These are phyloP conservation scores for Theobroma cacao DNA, from an alignment of 345 rosid species.

Conservation along the genomic window DNA sequence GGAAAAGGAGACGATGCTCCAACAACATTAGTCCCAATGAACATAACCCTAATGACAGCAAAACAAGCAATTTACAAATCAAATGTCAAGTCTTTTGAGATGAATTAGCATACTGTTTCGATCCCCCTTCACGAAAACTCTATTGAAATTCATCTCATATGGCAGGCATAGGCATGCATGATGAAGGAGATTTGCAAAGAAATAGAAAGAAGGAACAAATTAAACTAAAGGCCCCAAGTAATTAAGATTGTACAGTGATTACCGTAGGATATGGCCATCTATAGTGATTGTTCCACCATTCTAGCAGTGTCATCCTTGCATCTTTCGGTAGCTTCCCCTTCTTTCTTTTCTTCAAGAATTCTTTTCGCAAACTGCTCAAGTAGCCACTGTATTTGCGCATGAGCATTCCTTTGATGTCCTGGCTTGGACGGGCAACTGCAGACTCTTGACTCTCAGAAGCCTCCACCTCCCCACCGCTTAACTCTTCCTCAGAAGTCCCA, in stretches of 20 bases:
- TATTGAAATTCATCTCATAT: background rate
- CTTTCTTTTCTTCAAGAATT: constrained; percentile 62
- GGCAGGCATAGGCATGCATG: background rate
- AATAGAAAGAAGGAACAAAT: background rate
- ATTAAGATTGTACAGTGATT: background rate
- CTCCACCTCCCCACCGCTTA: constrained; percentile 43
- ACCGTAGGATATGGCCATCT: constrained; percentile 84
- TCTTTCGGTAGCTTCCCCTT: constrained; percentile 66
- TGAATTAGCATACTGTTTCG: background rate
- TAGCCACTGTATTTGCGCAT: constrained; percentile 57
- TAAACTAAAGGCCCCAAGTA: background rate
- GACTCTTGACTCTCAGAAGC: constrained; percentile 31
- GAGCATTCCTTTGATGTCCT: constrained; percentile 48
- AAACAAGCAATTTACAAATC: background rate
- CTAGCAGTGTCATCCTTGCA: constrained; percentile 40
- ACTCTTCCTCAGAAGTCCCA: constrained; percentile 46
- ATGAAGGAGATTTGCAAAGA: background rate
- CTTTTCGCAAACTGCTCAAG: constrained; percentile 51
- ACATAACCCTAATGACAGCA: background rate
- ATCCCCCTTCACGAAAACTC: background rate
- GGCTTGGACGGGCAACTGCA: background rate
- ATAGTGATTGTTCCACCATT: constrained; percentile 63
- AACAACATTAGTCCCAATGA: background rate
- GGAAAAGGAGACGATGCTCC: background rate
- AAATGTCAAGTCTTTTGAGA: background rate